Evolutionary conservation across 2,329 filamentous ascomycete species (phyloP).

Genomic region (Pseudocercospora cruenta): DNA sequence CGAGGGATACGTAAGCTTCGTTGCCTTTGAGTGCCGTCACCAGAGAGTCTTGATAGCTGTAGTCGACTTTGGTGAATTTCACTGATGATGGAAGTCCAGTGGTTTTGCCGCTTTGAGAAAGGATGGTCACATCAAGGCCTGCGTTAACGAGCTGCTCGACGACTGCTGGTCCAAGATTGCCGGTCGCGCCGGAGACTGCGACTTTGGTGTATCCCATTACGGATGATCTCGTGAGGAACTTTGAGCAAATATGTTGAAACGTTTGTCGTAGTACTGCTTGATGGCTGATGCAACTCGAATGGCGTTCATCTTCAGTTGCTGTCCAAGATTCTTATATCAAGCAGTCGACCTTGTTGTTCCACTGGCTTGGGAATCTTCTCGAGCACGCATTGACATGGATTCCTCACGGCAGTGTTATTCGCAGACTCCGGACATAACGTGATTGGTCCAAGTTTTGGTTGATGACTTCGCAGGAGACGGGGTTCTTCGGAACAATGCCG

Average conservation of each 20-base stretch:
- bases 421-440: neutral
- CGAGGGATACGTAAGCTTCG: conserved; percentile 38
- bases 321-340: neutral
- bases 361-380: conserved; percentile 1
- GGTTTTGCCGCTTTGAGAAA: conserved; percentile 50
- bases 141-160: conserved; percentile 46
- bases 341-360: neutral
- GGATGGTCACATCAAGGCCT: conserved; percentile 49
- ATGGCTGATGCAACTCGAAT: neutral
- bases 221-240: neutral
- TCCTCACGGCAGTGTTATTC: neutral
- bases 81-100: conserved; percentile 46
- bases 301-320: neutral
- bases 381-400: conserved; percentile 5
- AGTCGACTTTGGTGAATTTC: conserved; percentile 49
- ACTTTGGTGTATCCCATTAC: conserved; percentile 31
- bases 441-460: neutral
- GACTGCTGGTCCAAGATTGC: conserved; percentile 48
- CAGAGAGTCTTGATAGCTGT: conserved; percentile 47
- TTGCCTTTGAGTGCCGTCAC: conserved; percentile 41
- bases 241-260: neutral
- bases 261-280: neutral
- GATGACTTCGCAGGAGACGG: neutral
- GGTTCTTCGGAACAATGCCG: neutral
- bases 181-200: conserved; percentile 41